These are phyloP conservation scores for Cryphonectria naterciae DNA, from an alignment of 2,329 filamentous ascomycete species.

Conservation along the genomic window DNA sequence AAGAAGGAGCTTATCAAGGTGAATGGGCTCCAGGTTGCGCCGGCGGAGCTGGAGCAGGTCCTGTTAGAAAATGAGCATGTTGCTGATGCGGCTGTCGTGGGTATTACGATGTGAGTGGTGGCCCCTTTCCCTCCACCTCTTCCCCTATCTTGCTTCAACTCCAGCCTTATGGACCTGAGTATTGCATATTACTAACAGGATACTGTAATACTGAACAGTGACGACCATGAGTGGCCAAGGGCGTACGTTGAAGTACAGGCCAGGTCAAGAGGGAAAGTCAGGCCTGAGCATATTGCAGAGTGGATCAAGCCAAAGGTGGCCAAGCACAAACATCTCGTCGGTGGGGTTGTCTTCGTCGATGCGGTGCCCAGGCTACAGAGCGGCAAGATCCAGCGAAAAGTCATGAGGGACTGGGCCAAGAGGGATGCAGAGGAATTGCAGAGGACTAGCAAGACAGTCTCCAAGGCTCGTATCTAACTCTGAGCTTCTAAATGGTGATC, in stretches of 20 bases:
- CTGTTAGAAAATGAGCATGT: constrained; percentile 15
- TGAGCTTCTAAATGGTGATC: background rate
- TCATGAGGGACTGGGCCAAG: constrained; percentile 61
- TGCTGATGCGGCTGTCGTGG: constrained; percentile 31
- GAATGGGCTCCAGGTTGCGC: constrained; percentile 19
- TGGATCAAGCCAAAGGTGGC: constrained; percentile 52
- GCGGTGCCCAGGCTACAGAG: constrained; percentile 60
- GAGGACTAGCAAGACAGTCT: constrained; percentile 23
- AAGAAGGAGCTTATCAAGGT: constrained; percentile 45
- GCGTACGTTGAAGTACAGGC: constrained; percentile 57
- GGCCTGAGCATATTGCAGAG: constrained; percentile 55
- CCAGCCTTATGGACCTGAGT: background rate
- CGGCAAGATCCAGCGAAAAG: constrained; percentile 62
- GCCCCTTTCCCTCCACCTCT: background rate
- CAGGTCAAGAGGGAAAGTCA: constrained; percentile 48
- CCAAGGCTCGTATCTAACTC: background rate
- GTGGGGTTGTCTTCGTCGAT: constrained; percentile 58
- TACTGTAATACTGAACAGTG: constrained; percentile 32
- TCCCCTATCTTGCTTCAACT: constrained; percentile 36
- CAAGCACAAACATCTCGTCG: constrained; percentile 56
- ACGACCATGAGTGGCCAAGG: constrained; percentile 55
- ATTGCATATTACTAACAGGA: background rate
- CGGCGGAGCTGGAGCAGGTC: constrained; percentile 18
- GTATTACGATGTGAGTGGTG: constrained; percentile 26
- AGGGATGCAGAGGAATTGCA: constrained; percentile 46